phyloP scores from a whole-genome alignment of 2,329 filamentous ascomycete genomes.

The Xylariaceae sp. region DNA sequence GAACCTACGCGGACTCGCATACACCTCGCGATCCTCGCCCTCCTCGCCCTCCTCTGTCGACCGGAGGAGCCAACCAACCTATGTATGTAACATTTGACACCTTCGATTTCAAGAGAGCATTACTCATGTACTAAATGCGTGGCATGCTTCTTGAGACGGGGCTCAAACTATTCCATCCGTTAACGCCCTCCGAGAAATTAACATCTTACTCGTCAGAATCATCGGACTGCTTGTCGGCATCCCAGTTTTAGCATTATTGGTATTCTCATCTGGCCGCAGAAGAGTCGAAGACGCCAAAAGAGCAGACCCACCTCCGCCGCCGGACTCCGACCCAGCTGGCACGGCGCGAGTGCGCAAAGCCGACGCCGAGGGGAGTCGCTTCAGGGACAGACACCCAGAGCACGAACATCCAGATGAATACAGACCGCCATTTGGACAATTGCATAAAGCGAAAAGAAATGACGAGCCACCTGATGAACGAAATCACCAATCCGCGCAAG shows the following conservation, averaged over 20 bases:
- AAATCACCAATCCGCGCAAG: conserved; percentile 15
- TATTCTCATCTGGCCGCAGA: conserved; percentile 3
- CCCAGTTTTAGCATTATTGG: conserved; percentile 14
- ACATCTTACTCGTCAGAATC: too few species aligned
- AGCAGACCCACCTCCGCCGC: too few species aligned
- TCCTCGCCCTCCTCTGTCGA: too few species aligned
- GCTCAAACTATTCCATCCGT: too few species aligned
- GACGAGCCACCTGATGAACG: conserved; percentile 16
- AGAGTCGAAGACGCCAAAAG: too few species aligned
- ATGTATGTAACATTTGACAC: too few species aligned
- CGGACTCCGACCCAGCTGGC: conserved; percentile 14
- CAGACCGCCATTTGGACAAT: conserved; percentile 15
- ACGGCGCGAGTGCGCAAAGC: conserved; percentile 4
- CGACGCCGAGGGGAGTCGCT: background rate
- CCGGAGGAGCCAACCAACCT: too few species aligned
- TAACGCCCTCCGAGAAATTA: too few species aligned
- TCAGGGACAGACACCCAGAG: conserved; percentile 16
- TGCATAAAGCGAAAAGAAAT: conserved; percentile 17
- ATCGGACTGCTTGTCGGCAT: too few species aligned
- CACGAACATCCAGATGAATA: conserved; percentile 16
- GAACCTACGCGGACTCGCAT: conserved; percentile 7
- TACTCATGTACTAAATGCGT: too few species aligned
- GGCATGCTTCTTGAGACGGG: too few species aligned
- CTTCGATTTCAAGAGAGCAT: too few species aligned
- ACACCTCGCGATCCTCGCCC: conserved; percentile 12